Percentiles rank a stretch among this genome's conserved stretches.
These are phyloP conservation scores for Silene coronaria DNA, from an alignment of 179 eudicot species.

Conservation along the genomic window DNA sequence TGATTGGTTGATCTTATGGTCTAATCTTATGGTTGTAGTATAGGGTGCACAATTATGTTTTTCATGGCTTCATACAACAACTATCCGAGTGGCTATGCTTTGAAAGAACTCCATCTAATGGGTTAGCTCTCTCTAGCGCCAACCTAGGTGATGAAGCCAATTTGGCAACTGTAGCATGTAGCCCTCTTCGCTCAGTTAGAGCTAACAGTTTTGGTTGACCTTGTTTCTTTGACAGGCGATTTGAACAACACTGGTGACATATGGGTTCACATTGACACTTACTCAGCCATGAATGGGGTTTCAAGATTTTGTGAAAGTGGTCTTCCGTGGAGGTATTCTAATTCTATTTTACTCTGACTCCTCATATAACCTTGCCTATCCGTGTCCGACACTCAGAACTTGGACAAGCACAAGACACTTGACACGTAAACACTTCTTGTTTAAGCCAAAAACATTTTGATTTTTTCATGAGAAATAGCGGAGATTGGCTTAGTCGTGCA, in stretches of 20 bases:
- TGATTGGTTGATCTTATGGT: slow-evolving; percentile 7
- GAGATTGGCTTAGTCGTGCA: not conserved
- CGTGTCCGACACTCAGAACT: not conserved
- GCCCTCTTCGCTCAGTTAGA: slow-evolving; percentile 1
- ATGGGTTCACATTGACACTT: slow-evolving; percentile 75
- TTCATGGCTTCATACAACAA: slow-evolving; percentile 89
- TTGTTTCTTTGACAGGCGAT: slow-evolving; percentile 40
- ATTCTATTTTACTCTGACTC: too few species aligned
- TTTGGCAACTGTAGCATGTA: slow-evolving; percentile 1
- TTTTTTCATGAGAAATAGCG: not conserved
- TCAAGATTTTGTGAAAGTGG: slow-evolving; percentile 75
- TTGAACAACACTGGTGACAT: slow-evolving; percentile 39
- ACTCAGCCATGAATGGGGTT: slow-evolving; percentile 90
- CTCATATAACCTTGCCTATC: not conserved
- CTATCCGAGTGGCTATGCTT: slow-evolving; percentile 88
- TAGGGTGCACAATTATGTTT: slow-evolving; percentile 63
- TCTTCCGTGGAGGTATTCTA: slow-evolving; percentile 73
- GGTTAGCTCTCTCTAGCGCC: slow-evolving; percentile 47
- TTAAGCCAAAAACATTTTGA: not conserved
- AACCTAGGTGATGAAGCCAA: not conserved
- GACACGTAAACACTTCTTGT: not conserved
- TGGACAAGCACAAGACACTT: not conserved
- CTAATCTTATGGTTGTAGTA: slow-evolving; percentile 43
- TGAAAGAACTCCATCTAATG: slow-evolving; percentile 53
- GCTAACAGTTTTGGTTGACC: not conserved